These are phyloP conservation scores for Fusarium sp. DNA, from an alignment of 2,329 filamentous ascomycete species.

Conservation along the genomic window DNA sequence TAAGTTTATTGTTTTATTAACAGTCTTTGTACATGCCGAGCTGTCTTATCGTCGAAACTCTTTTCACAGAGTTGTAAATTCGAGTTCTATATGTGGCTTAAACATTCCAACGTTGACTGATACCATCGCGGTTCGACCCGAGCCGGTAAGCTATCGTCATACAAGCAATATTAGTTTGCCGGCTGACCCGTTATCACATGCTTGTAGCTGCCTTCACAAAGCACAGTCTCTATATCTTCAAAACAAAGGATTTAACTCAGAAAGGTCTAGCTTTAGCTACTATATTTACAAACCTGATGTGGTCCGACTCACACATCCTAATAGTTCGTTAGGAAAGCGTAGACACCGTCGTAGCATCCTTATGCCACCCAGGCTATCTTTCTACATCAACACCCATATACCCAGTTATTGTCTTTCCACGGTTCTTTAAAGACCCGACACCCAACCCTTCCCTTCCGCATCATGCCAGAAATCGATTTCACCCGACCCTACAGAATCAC, in stretches of 20 bases:
- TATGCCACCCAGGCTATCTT: too few relatives aligned
- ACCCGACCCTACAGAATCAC: slow-evolving; percentile 10
- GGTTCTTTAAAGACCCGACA: slow-evolving; percentile 1
- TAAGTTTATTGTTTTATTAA: too few relatives aligned
- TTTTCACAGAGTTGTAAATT: not conserved
- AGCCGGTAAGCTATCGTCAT: not conserved
- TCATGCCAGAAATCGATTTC: slow-evolving; percentile 17
- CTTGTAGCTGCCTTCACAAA: too few relatives aligned
- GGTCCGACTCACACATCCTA: not conserved
- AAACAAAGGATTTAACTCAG: too few relatives aligned
- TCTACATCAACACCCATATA: not conserved
- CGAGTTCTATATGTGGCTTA: not conserved
- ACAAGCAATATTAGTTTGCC: not conserved
- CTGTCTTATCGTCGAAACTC: too few relatives aligned
- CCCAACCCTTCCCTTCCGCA: not conserved
- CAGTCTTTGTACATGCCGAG: too few relatives aligned
- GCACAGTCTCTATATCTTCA: fast-evolving
- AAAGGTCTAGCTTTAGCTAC: too few relatives aligned
- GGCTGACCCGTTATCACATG: not conserved
- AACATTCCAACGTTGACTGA: not conserved
- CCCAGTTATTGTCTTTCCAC: not conserved
- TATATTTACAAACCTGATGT: too few relatives aligned
- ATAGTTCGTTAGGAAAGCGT: not conserved
- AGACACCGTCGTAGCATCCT: not conserved
- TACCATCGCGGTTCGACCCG: slow-evolving; percentile 2